phyloP scores from a whole-genome alignment of 768 basidiomycete species.

The Tylopilus balloui region DNA sequence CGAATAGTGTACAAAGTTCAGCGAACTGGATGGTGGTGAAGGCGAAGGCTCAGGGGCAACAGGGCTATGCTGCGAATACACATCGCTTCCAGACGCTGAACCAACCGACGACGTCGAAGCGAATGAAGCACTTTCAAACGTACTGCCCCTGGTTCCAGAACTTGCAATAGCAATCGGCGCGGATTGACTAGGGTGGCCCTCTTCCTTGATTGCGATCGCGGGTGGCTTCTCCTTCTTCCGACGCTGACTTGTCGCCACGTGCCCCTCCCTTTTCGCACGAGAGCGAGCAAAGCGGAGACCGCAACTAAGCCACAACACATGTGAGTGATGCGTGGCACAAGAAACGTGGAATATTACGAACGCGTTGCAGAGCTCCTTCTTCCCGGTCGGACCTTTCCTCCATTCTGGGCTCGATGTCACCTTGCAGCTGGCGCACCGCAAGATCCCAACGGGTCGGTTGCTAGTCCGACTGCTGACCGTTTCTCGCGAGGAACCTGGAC shows the following conservation, averaged over 20 bases:
- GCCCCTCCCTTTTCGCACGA: conserved; percentile 83
- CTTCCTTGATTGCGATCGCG: conserved; percentile 26
- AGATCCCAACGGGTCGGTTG: conserved; percentile 69
- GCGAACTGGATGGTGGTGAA: conserved; percentile 54
- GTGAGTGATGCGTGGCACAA: conserved; percentile 17
- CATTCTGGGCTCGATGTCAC: conserved; percentile 83
- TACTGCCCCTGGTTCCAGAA: conserved; percentile 41
- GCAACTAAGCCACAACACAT: conserved; percentile 47
- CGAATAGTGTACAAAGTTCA: conserved; percentile 59
- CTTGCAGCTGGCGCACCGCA: conserved; percentile 76
- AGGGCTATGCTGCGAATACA: conserved; percentile 46
- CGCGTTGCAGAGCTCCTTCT: conserved; percentile 92
- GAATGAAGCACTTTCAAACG: conserved; percentile 48
- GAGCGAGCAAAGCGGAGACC: conserved; percentile 84
- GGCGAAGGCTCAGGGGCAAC: conserved; percentile 50
- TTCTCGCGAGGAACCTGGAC: conserved; percentile 49
- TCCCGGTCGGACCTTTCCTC: conserved; percentile 87
- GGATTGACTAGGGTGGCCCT: conserved; percentile 23
- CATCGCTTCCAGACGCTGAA: conserved; percentile 55
- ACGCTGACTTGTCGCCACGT: conserved; percentile 45
- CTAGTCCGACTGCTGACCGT: conserved; percentile 40
- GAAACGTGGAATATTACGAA: conserved; percentile 41
- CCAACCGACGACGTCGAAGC: conserved; percentile 45
- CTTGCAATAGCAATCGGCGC: conserved; percentile 42
- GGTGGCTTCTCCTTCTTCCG: conserved; percentile 56